Evolutionary conservation across 352 stramenopile species (phyloP).

Genomic region (Phytopythium montanum): DNA sequence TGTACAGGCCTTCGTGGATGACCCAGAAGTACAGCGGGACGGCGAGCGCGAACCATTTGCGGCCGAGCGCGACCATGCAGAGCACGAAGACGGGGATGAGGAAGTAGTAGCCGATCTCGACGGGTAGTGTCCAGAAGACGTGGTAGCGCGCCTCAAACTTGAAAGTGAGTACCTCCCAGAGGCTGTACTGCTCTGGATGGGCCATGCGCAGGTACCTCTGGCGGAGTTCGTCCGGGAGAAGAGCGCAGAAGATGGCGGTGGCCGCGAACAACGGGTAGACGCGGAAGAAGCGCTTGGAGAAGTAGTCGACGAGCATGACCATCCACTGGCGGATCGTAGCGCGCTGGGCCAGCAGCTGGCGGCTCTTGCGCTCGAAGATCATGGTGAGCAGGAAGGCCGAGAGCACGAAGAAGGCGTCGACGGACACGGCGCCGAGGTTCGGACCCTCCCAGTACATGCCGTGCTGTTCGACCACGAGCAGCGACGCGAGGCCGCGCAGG

Average conservation of each 20-base stretch:
- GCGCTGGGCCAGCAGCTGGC: slow-evolving; percentile 15
- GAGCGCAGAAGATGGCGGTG: slow-evolving; percentile 23
- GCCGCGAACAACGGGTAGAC: slow-evolving; percentile 54
- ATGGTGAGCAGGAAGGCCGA: slow-evolving; percentile 40
- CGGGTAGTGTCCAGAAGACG: slow-evolving; percentile 47
- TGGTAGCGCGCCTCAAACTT: slow-evolving; percentile 26
- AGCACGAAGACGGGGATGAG: slow-evolving; percentile 31
- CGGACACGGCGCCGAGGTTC: slow-evolving; percentile 23
- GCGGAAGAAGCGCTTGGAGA: slow-evolving; percentile 46
- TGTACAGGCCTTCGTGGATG: slow-evolving; percentile 14
- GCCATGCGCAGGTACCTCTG: slow-evolving; percentile 21
- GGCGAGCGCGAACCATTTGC: slow-evolving; percentile 19
- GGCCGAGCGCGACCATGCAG: slow-evolving; percentile 12
- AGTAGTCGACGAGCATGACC: slow-evolving; percentile 32
- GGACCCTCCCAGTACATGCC: slow-evolving; percentile 23
- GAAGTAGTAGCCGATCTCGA: slow-evolving; percentile 46
- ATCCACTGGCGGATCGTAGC: slow-evolving; percentile 16
- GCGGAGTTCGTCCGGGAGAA: slow-evolving; percentile 26
- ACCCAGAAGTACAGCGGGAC: slow-evolving; percentile 19
- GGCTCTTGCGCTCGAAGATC: slow-evolving; percentile 32
- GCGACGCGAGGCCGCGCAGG: slow-evolving; percentile 30
- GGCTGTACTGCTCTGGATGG: slow-evolving; percentile 18
- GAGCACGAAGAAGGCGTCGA: slow-evolving; percentile 47
- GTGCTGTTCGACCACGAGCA: slow-evolving; percentile 29
- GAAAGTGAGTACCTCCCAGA: slow-evolving; percentile 39